Evolutionary conservation across 208 protist species (phyloP).

Genomic region (Porcisia hertigi): DNA sequence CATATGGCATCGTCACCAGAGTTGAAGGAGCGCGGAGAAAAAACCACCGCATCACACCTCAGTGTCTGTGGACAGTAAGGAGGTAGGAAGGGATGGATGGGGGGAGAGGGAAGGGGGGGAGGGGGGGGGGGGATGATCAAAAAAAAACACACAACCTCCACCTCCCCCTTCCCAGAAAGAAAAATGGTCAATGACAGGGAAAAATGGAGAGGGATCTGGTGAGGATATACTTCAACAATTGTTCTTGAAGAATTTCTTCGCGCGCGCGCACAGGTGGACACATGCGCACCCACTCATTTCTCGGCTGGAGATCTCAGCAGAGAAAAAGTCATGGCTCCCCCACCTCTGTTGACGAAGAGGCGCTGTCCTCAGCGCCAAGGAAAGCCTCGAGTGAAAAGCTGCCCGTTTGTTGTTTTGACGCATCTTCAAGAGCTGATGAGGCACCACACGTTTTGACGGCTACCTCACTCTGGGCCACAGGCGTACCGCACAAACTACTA

Average conservation of each 20-base stretch:
- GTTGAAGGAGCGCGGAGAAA: too few species aligned
- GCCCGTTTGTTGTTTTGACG: not conserved
- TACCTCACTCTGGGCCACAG: not conserved
- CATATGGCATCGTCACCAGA: too few species aligned
- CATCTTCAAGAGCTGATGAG: not conserved
- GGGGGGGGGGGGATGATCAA: too few species aligned
- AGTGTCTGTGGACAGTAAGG: too few species aligned
- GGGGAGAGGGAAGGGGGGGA: too few species aligned
- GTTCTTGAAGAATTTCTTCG: too few species aligned
- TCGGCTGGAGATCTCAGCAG: too few species aligned
- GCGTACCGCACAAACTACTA: not conserved
- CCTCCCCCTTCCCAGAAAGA: not conserved
- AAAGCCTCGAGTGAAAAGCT: constrained; percentile 27
- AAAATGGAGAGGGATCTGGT: not conserved
- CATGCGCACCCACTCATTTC: not conserved
- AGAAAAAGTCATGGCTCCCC: not conserved
- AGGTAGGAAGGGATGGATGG: too few species aligned
- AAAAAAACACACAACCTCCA: too few species aligned
- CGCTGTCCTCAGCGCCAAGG: not conserved
- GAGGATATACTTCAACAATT: not conserved
- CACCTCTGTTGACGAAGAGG: constrained; percentile 13
- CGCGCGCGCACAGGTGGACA: not conserved
- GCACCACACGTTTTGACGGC: not conserved
- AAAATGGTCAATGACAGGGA: not conserved
- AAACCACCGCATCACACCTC: too few species aligned